Evolutionary conservation across 2,329 filamentous ascomycete genomes (phyloP), one percentile per base, ranked within the genome.

Genomic region (Epichloe coenophiala): DNA sequence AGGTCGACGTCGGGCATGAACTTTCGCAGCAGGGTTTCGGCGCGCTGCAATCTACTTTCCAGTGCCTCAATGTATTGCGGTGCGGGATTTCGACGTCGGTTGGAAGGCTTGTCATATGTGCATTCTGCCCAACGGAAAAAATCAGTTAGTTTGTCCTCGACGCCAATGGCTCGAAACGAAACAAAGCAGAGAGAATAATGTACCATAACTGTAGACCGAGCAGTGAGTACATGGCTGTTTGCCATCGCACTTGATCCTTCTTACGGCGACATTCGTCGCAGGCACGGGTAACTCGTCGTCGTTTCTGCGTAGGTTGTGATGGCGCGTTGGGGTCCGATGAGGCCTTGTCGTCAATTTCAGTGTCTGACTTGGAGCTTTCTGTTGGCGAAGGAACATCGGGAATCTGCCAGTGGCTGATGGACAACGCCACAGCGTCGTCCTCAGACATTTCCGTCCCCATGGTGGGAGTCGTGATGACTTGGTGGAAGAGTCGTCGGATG

Each of bases 171-270:
- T 33, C 11, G 12, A 39, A n/a, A 12, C n/a, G 27, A 40, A 36
- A 12, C 19, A 43, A 37, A 36, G 13, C 40, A 38, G 33, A 31
- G 19, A 33, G 31, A 21, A n/a, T 11, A 4, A 60, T 76, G 63
- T 76, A 96, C 93, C 91, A 73, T 98, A 98, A 65, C 89, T 96
- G 68, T 98, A 98, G 47, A 97, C 89, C 11, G 90, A 95, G 67
- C 93, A 98, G 68, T 97, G 93, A 0, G 90, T 96, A 68, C 87
- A 93, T 9, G 87, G 87, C 64, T 90, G 86, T 66, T 89, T 88
- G 58, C 86, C 86, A 64, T 90, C 86, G 59, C 86, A 91, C 65
- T 90, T 91, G 61, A 91, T 90, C 68, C 68, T 91, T 91, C 66
- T 91, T 91, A 58, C 86, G 77, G 51, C 86, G 78, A 63, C 86